Evolutionary conservation across 2,329 filamentous ascomycete genomes (phyloP).

Genomic region (Exophiala sp.): DNA sequence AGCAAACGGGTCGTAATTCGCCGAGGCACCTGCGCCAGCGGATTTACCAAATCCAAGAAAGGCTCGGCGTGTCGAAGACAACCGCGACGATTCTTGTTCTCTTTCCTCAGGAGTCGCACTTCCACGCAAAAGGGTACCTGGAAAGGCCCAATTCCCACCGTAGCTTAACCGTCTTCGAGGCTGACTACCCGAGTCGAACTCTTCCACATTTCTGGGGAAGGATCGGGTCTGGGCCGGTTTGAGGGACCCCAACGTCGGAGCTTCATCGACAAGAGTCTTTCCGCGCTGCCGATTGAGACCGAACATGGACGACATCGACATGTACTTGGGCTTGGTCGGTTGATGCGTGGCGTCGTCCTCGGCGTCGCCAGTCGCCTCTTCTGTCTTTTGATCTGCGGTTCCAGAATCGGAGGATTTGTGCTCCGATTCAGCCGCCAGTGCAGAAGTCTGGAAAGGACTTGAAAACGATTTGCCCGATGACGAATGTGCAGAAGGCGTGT

Average conservation of each 20-base stretch:
- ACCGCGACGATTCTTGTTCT: conserved; percentile 33
- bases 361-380: conserved; percentile 2
- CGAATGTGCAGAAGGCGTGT: conserved; percentile 42
- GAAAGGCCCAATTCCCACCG: conserved; percentile 50
- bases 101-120: conserved; percentile 32
- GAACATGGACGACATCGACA: conserved; percentile 45
- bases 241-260: conserved; percentile 52
- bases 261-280: conserved; percentile 55
- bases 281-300: conserved; percentile 55
- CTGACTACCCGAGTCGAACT: conserved; percentile 46
- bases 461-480: conserved; percentile 43
- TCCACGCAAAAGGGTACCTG: conserved; percentile 42
- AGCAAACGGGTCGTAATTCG: conserved; percentile 45
- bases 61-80: conserved; percentile 32
- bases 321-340: conserved; percentile 22
- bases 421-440: conserved; percentile 36
- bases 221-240: conserved; percentile 58
- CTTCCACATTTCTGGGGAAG: conserved; percentile 53
- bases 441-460: conserved; percentile 42
- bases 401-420: conserved; percentile 33
- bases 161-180: conserved; percentile 51
- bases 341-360: conserved; percentile 18
- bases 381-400: conserved; percentile 19
- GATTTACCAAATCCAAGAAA: conserved; percentile 34
- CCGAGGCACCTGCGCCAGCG: conserved; percentile 34